Base-by-base conservation (phyloP, 345 rosid species). In the Triadica sebifera region DNA sequence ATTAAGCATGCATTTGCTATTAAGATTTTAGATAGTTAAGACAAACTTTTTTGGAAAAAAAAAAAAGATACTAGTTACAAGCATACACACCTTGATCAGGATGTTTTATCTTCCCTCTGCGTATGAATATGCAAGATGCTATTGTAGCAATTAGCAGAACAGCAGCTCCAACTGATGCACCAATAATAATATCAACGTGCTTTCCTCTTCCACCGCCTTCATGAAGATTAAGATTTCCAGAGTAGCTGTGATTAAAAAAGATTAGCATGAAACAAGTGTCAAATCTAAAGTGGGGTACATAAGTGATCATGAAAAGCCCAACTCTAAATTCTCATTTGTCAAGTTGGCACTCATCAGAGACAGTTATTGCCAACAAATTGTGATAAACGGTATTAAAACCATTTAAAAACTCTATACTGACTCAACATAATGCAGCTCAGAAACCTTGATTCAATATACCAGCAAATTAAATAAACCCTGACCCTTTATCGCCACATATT, bases 141-240 rank as follows among this genome's bases (percentile, higher is more conserved):
- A 89, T 69, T 24, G 90, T 84, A 73, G 80, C 92, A 37, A 93
- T 75, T 34, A 96, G 88, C 79, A 93, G 81, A 80, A 89, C 67
- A 65, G 86, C 80, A 58, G 93, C 99, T 75, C 98, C 99, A 68
- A 89, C 81, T 63, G 92, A 84, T 58, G 87, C 80, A 75, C 93
- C 96, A 45, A 90, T 81, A 65, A 89, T 81, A 50, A 85, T 84
- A 76, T 55, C 77, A n/a, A 78, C 80, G 71, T 84, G 84, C 81
- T 80, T 93, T 69, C 77, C 80, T 74, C 72, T 82, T 75, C 81
- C 82, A 53, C 76, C 81, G 51, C 78, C 77, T 76, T 80, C 78
- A 64, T 41, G 84, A 80, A 96, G 90, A 77, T 87, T 73, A 72
- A 82, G 15, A 75, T 96, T 96, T 62, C 97, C 97, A 16, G 93